These are phyloP conservation scores for Adansonia gregorii DNA, from an alignment of 441 rosid species.

Conservation along the genomic window DNA sequence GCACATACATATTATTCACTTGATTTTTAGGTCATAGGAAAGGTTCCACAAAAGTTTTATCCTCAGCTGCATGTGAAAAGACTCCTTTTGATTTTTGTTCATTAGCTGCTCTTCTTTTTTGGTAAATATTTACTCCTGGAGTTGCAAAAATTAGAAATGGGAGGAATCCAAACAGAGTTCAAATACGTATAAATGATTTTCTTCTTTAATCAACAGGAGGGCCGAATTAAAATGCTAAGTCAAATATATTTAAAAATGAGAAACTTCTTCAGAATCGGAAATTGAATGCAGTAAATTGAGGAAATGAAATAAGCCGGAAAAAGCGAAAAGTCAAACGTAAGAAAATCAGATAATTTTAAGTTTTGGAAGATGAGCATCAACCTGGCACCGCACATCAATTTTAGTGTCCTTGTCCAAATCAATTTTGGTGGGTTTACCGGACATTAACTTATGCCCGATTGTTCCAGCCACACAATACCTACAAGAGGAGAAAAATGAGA, in stretches of 20 bases:
- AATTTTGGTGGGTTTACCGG: slow-evolving; percentile 82
- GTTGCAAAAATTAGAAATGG: slow-evolving; percentile 2
- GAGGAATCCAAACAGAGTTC: not conserved
- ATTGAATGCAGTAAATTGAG: not conserved
- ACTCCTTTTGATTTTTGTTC: not conserved
- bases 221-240: not conserved
- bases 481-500: not conserved
- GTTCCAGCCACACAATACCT: slow-evolving; percentile 97
- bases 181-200: not conserved
- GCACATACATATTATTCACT: not conserved
- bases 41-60: not conserved
- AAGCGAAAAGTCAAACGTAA: not conserved
- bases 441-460: slow-evolving; percentile 84
- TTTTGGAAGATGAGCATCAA: slow-evolving; percentile 33
- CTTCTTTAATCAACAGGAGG: not conserved
- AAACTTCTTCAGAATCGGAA: not conserved
- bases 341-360: slow-evolving; percentile 8
- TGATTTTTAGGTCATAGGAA: not conserved
- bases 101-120: not conserved
- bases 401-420: slow-evolving; percentile 79
- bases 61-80: not conserved
- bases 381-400: slow-evolving; percentile 93
- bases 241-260: not conserved
- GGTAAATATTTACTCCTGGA: not conserved
- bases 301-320: slow-evolving; percentile 20